A percentile compares a stretch with the other conserved stretches of the same genome.
Evolutionary conservation across 331 rosid species (phyloP).

Genomic region (Malus hybrid): DNA sequence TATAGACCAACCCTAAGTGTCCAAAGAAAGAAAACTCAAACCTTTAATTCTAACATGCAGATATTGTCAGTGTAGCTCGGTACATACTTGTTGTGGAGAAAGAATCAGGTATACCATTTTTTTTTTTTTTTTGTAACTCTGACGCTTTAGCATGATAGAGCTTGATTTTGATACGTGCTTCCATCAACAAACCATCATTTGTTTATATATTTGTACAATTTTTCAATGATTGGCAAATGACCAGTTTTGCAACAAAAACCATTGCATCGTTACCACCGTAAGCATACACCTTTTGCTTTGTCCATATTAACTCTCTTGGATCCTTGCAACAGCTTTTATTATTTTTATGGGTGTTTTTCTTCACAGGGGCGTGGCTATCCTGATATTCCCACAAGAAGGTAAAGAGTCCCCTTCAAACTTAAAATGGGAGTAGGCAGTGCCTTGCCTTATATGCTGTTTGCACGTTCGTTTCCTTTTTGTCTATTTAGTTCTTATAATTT

Average conservation of each 20-base stretch:
- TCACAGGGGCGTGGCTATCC: constrained; percentile 93
- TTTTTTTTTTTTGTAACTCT: background rate
- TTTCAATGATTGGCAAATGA: constrained; percentile 86
- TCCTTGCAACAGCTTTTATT: background rate
- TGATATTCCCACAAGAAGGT: constrained; percentile 90
- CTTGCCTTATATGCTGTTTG: background rate
- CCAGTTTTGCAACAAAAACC: constrained; percentile 69
- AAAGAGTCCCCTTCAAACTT: background rate
- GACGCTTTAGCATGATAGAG: background rate
- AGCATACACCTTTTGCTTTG: constrained; percentile 4
- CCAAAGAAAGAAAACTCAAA: background rate
- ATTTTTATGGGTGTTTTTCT: constrained; percentile 3
- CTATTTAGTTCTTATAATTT: too few relatives aligned
- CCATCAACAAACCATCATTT: background rate
- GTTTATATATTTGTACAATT: constrained; percentile 29
- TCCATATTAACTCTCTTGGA: background rate
- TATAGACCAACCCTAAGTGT: background rate
- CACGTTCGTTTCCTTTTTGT: background rate
- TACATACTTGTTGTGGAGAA: constrained; percentile 90
- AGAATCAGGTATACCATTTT: constrained; percentile 59
- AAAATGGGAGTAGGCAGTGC: background rate
- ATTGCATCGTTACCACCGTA: constrained; percentile 78
- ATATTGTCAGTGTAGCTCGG: constrained; percentile 55
- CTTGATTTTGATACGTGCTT: background rate
- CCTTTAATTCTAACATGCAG: constrained; percentile 34